Percentiles rank a stretch among this genome's conserved stretches.
Conservation (phyloP, 164 flowering plant genomes). For the Annona cherimola region DNA sequence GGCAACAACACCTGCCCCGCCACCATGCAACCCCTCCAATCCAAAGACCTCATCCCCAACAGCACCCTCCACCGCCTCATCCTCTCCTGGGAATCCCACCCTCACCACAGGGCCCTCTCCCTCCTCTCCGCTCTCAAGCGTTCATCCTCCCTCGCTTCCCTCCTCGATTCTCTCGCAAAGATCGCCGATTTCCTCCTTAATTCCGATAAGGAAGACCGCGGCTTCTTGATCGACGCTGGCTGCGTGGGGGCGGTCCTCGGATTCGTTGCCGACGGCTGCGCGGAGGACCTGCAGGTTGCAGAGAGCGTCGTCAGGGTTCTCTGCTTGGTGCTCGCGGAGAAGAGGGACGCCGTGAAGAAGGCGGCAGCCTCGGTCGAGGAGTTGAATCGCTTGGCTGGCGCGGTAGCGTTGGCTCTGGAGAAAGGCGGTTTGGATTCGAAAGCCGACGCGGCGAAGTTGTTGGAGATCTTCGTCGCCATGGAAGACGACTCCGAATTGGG, state of each 20-base stretch:
- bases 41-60: constrained; percentile 70
- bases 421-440: constrained; percentile 36
- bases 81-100: constrained; percentile 60
- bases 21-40: constrained; percentile 78
- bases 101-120: background rate
- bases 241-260: constrained; percentile 28
- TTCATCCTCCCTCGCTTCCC: background rate
- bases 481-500: background rate
- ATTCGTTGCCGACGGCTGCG: constrained; percentile 20
- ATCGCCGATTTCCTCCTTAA: constrained; percentile 31
- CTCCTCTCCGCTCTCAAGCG: background rate
- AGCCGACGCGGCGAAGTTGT: constrained; percentile 30
- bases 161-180: background rate
- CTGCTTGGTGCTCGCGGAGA: constrained; percentile 23
- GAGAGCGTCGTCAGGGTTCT: constrained; percentile 32
- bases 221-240: constrained; percentile 37
- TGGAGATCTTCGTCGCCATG: constrained; percentile 22
- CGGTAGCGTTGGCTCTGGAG: constrained; percentile 25
- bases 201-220: constrained; percentile 35
- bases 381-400: constrained; percentile 10
- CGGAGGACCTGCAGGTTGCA: constrained; percentile 7
- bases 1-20: constrained; percentile 97
- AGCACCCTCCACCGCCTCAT: constrained; percentile 76
- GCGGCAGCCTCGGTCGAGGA: background rate
- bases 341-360: background rate